These are phyloP conservation scores for Penicillium cataractarum DNA, from an alignment of 495 filamentous ascomycete species.

Conservation along the genomic window DNA sequence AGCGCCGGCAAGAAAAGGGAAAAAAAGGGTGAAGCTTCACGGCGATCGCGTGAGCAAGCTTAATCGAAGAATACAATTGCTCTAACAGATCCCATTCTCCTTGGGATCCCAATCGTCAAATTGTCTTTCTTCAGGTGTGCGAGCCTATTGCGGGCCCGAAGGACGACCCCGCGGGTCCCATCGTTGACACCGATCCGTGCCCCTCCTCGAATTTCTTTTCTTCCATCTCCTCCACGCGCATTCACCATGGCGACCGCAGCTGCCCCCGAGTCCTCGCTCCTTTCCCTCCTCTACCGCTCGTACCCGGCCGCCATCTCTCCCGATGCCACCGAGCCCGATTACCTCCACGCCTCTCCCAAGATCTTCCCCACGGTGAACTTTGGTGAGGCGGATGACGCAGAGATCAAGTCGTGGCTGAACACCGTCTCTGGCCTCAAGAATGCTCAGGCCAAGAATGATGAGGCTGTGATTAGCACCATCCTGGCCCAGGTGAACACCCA, in stretches of 20 bases:
- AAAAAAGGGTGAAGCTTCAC: conserved; percentile 4
- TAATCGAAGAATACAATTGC: conserved; percentile 12
- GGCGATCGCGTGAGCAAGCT: neutral
- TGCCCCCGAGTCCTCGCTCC: conserved; percentile 53
- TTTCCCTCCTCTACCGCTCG: conserved; percentile 57
- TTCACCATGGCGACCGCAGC: conserved; percentile 55
- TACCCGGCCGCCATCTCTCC: conserved; percentile 54
- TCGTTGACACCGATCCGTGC: conserved; percentile 34
- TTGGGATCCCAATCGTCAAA: conserved; percentile 37
- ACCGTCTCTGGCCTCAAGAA: conserved; percentile 70
- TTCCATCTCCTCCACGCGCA: conserved; percentile 36
- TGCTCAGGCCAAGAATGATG: conserved; percentile 59
- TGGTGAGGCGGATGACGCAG: conserved; percentile 74
- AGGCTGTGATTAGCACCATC: conserved; percentile 51
- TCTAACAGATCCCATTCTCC: conserved; percentile 27
- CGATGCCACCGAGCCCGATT: conserved; percentile 55
- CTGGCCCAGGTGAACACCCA: conserved; percentile 81
- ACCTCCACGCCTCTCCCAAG: conserved; percentile 50
- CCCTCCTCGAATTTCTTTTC: conserved; percentile 44
- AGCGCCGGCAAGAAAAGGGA: conserved; percentile 11
- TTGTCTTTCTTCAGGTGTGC: conserved; percentile 32
- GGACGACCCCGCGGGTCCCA: conserved; percentile 41
- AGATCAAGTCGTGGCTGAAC: conserved; percentile 85
- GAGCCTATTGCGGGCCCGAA: conserved; percentile 41
- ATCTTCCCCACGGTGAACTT: conserved; percentile 74